A percentile compares a stretch with the other conserved stretches of the same genome.
Conservation (phyloP, 2,329 filamentous ascomycete species). For the Anthostomella pinea region DNA sequence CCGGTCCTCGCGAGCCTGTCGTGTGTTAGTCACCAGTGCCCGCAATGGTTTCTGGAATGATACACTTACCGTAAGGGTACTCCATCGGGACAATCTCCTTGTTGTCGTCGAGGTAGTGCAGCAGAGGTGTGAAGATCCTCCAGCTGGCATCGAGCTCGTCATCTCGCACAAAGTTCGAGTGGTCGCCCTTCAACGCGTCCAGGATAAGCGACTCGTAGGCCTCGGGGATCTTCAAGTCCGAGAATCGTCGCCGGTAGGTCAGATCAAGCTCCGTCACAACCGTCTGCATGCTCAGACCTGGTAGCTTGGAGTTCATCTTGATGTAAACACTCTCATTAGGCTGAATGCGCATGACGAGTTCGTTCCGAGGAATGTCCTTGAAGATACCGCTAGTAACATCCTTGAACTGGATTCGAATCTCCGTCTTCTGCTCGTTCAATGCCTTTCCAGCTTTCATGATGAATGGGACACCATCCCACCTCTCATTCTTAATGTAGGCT, state of each 20-base stretch:
- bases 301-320: constrained; percentile 99
- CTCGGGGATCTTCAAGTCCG: constrained; percentile 98
- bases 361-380: constrained; percentile 98
- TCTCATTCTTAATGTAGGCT: constrained; percentile 98
- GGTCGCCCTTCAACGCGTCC: constrained; percentile 96
- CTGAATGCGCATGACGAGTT: constrained; percentile 98
- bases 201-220: constrained; percentile 97
- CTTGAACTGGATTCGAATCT: constrained; percentile 99
- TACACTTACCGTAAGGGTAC: constrained; percentile 87
- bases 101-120: constrained; percentile 98
- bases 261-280: constrained; percentile 97
- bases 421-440: constrained; percentile 98
- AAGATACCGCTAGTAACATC: constrained; percentile 99
- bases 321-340: constrained; percentile 99
- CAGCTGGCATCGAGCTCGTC: constrained; percentile 96
- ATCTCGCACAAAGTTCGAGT: constrained; percentile 98
- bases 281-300: constrained; percentile 98
- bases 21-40: constrained; percentile 4
- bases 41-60: not conserved
- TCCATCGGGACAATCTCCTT: constrained; percentile 99
- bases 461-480: constrained; percentile 98
- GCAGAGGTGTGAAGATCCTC: constrained; percentile 95
- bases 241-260: constrained; percentile 97
- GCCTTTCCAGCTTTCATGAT: constrained; percentile 99
- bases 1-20: constrained; percentile 89